These are phyloP conservation scores for Fusarium zealandicum DNA, from an alignment of 2,329 filamentous ascomycete species.

Conservation along the genomic window DNA sequence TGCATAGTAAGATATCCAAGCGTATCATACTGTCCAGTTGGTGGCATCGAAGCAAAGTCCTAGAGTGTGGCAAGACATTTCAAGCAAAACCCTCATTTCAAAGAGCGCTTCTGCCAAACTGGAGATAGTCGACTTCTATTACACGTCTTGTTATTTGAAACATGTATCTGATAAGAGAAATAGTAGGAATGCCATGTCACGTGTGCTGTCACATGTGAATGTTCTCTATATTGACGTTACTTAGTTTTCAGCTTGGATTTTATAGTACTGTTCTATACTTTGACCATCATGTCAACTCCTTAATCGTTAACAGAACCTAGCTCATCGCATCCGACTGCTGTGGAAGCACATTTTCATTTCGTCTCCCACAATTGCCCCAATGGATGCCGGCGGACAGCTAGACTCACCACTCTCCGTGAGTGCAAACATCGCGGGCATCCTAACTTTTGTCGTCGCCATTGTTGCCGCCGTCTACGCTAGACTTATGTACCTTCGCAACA, in stretches of 20 bases:
- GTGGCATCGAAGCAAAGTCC: neutral
- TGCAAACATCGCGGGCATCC: slow-evolving; percentile 53
- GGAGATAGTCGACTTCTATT: no score
- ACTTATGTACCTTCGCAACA: slow-evolving; percentile 54
- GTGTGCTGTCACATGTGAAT: neutral
- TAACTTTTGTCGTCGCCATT: slow-evolving; percentile 57
- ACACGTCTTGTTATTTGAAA: no score
- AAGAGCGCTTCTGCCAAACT: no score
- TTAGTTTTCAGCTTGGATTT: no score
- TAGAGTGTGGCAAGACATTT: no score
- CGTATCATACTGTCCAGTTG: no score
- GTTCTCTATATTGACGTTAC: no score
- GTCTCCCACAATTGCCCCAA: slow-evolving; percentile 1
- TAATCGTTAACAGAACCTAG: neutral
- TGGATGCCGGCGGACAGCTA: slow-evolving; percentile 39
- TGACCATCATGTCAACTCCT: neutral
- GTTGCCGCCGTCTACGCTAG: slow-evolving; percentile 53
- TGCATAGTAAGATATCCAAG: neutral
- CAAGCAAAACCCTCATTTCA: neutral
- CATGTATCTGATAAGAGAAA: no score
- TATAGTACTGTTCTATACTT: no score
- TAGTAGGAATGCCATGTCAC: neutral
- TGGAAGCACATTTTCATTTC: neutral
- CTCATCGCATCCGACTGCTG: neutral
- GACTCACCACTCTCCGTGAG: slow-evolving; percentile 56